Evolutionary conservation across 129 eudicot genomes (phyloP).

Genomic region (Sambucus nigra): DNA sequence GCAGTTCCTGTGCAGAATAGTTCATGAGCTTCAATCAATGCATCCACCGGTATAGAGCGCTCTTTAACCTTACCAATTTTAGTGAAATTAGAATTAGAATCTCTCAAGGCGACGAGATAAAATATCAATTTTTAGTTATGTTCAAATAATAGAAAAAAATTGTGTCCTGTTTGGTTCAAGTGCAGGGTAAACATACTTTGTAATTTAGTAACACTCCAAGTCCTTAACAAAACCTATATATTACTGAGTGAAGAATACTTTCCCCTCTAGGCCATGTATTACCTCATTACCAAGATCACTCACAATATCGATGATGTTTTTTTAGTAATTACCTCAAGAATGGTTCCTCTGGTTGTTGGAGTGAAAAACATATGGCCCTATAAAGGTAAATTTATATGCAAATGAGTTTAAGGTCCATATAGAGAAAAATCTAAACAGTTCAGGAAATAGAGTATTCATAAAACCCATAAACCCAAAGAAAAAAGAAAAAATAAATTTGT

Average conservation of each 20-base stretch:
- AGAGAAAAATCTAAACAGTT: too few relatives aligned
- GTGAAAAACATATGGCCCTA: slow-evolving; percentile 67
- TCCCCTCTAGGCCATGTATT: not conserved
- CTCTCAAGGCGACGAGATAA: not conserved
- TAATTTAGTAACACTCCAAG: not conserved
- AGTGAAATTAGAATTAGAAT: not conserved
- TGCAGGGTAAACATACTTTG: too few relatives aligned
- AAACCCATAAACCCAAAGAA: not conserved
- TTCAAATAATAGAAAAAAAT: too few relatives aligned
- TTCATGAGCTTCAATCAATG: slow-evolving; percentile 65
- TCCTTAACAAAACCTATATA: too few relatives aligned
- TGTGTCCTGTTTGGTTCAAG: too few relatives aligned
- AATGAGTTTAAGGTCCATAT: too few relatives aligned
- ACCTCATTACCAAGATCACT: slow-evolving; percentile 62
- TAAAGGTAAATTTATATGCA: not conserved
- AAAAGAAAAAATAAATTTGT: too few relatives aligned
- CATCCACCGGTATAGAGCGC: slow-evolving; percentile 41
- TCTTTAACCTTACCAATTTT: slow-evolving; percentile 51
- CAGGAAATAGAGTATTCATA: not conserved
- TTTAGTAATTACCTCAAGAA: slow-evolving; percentile 77
- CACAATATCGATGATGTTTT: slow-evolving; percentile 72
- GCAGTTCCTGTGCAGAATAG: slow-evolving; percentile 91
- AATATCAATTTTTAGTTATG: not conserved
- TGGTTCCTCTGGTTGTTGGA: slow-evolving; percentile 53
- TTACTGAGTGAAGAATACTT: not conserved